These are phyloP conservation scores for Magnaporthales sp. DNA, from an alignment of 2,329 filamentous ascomycete species.

Conservation along the genomic window DNA sequence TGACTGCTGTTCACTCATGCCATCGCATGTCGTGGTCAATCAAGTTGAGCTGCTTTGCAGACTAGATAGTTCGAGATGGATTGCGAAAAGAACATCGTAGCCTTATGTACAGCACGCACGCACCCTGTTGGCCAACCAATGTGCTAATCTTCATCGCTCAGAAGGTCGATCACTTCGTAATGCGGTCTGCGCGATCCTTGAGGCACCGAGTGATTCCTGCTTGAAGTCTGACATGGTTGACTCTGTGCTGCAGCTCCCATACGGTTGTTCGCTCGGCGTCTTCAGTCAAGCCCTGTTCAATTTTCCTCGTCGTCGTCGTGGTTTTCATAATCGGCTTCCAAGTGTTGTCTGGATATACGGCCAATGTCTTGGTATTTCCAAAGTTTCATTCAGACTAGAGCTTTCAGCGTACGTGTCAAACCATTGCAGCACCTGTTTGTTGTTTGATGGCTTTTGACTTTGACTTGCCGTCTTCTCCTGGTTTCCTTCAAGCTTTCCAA, in stretches of 20 bases:
- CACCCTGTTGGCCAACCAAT: too few species aligned
- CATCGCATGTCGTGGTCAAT: too few species aligned
- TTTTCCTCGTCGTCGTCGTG: slow-evolving; percentile 22
- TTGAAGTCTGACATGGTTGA: neutral
- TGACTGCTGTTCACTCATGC: too few species aligned
- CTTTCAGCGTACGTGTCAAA: slow-evolving; percentile 50
- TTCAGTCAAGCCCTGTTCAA: neutral
- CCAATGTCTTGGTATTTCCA: slow-evolving; percentile 46
- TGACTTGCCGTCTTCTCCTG: too few species aligned
- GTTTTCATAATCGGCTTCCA: slow-evolving; percentile 51
- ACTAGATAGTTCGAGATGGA: too few species aligned
- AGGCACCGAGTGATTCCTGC: neutral
- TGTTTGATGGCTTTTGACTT: too few species aligned
- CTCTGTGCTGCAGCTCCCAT: neutral
- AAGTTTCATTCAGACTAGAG: slow-evolving; percentile 41
- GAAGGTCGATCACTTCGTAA: neutral
- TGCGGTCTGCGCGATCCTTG: neutral
- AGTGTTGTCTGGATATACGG: slow-evolving; percentile 52
- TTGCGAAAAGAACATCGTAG: too few species aligned
- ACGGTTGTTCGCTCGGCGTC: neutral
- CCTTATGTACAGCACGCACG: too few species aligned
- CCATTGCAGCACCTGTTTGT: too few species aligned
- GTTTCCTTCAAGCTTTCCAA: too few species aligned
- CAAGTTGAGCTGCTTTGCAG: too few species aligned
- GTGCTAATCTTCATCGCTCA: neutral